phyloP scores from a whole-genome alignment of 2,329 filamentous ascomycete genomes.

The Pseudocercospora macadamiae region DNA sequence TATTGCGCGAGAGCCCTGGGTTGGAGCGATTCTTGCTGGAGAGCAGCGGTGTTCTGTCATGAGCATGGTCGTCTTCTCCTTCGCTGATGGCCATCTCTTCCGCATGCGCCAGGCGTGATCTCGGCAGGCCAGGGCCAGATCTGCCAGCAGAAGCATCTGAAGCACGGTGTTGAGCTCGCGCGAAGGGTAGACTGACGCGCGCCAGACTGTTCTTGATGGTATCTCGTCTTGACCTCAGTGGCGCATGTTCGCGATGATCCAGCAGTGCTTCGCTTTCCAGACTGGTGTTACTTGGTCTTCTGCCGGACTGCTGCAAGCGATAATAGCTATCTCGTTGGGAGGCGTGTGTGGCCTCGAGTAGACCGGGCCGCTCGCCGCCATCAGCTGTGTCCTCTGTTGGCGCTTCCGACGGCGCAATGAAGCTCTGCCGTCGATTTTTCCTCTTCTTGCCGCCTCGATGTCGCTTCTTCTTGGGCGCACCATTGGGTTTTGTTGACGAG shows the following conservation, averaged over 20 bases:
- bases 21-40: conserved; percentile 36
- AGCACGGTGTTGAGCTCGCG: conserved; percentile 26
- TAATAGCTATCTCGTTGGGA: conserved; percentile 55
- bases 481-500: conserved; percentile 8
- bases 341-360: conserved; percentile 43
- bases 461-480: conserved; percentile 26
- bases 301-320: conserved; percentile 44
- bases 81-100: conserved; percentile 30
- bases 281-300: conserved; percentile 76
- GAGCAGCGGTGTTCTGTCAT: conserved; percentile 61
- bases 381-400: conserved; percentile 55
- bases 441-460: conserved; percentile 62
- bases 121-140: background rate
- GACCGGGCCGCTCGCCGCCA: conserved; percentile 41
- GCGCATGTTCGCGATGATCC: conserved; percentile 69
- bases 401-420: conserved; percentile 68
- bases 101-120: conserved; percentile 11
- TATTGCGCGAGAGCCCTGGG: conserved; percentile 34
- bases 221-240: conserved; percentile 45
- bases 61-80: conserved; percentile 50
- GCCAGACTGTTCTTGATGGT: conserved; percentile 44
- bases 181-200: conserved; percentile 31
- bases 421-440: conserved; percentile 74
- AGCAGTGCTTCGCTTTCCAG: conserved; percentile 85
- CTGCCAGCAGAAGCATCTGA: conserved; percentile 24